phyloP scores from a whole-genome alignment of 495 filamentous ascomycete species.

The Penicillium bovifimosum region DNA sequence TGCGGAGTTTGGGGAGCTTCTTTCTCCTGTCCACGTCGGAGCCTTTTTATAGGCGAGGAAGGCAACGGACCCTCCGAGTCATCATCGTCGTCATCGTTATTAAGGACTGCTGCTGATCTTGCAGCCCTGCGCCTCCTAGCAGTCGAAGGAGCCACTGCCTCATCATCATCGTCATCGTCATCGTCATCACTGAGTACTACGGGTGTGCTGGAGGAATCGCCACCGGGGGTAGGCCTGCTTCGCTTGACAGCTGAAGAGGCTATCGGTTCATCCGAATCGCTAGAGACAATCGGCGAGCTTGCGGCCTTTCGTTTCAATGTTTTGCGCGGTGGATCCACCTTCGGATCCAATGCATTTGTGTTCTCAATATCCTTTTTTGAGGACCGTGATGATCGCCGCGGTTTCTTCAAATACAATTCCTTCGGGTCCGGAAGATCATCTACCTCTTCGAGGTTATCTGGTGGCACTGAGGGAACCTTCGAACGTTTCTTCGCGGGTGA shows the following conservation, averaged over 20 bases:
- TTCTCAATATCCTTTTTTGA: not conserved
- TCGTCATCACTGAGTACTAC: not conserved
- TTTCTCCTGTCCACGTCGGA: constrained; percentile 5
- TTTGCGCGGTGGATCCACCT: constrained; percentile 24
- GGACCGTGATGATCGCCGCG: not conserved
- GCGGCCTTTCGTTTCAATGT: constrained; percentile 28
- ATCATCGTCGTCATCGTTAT: not conserved
- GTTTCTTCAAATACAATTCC: not conserved
- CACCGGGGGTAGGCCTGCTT: constrained; percentile 1
- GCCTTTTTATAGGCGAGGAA: constrained; percentile 25
- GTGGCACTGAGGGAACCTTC: not conserved
- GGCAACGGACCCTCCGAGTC: constrained; percentile 17
- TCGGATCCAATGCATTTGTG: constrained; percentile 8
- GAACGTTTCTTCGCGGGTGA: not conserved
- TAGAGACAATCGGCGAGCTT: constrained; percentile 11
- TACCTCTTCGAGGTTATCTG: not conserved
- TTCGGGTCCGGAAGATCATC: not conserved
- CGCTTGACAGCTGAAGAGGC: constrained; percentile 23
- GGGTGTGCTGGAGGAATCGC: not conserved
- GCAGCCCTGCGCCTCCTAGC: not conserved
- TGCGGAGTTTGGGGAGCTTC: constrained; percentile 24
- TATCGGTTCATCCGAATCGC: constrained; percentile 28
- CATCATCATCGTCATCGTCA: not conserved
- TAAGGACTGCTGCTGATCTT: not conserved
- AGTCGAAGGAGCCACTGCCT: not conserved